Evolutionary conservation across 1,284 basidiomycete species (phyloP).

Genomic region (Puccinia brachypodii): DNA sequence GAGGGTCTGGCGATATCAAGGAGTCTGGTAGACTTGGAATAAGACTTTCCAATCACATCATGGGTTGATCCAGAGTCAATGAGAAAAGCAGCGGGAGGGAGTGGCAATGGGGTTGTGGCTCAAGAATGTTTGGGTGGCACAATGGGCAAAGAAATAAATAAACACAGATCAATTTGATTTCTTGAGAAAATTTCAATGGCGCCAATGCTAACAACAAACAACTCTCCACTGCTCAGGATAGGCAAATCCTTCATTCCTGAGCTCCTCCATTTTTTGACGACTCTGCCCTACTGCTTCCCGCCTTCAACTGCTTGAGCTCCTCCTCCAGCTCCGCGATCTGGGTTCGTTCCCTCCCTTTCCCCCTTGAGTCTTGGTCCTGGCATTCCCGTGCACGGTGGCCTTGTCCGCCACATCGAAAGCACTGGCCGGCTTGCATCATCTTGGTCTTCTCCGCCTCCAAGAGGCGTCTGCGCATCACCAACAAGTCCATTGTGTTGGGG

Average conservation of each 20-base stretch:
- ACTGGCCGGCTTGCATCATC: background rate
- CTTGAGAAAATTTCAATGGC: background rate
- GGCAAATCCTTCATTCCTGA: background rate
- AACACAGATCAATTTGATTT: background rate
- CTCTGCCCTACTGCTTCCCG: background rate
- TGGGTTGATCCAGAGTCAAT: too few species aligned
- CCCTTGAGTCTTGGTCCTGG: background rate
- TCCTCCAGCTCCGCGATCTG: background rate
- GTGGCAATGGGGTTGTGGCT: background rate
- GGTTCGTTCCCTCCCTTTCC: background rate
- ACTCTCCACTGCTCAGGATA: slow-evolving; percentile 27
- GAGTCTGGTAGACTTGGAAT: too few species aligned
- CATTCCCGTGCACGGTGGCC: background rate
- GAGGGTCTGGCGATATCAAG: background rate
- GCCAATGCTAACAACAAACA: background rate
- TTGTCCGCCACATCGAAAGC: background rate
- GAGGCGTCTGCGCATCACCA: background rate
- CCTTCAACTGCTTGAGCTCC: background rate
- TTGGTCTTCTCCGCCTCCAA: background rate
- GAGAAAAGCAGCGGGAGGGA: background rate
- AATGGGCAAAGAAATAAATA: background rate
- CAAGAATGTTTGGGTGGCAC: background rate
- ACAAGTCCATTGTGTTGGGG: background rate
- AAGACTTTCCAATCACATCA: background rate
- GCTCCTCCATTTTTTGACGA: background rate